Evolutionary conservation across 2,329 filamentous ascomycete genomes (phyloP).

Genomic region (Diaporthe velutina): DNA sequence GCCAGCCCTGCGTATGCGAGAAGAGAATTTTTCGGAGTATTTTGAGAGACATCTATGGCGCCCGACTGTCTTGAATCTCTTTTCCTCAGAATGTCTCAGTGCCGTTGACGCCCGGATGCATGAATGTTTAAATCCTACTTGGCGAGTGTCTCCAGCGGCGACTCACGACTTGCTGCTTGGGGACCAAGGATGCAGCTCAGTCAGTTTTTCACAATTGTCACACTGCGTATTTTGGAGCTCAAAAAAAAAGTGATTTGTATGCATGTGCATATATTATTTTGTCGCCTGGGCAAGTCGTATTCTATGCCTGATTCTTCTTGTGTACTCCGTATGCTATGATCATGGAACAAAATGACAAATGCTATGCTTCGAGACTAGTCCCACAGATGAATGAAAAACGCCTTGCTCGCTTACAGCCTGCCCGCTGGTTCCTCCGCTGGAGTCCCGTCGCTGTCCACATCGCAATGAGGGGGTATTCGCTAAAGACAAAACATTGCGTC

Average conservation of each 20-base stretch:
- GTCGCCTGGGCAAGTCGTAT: conserved; percentile 16
- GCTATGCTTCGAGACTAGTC: not conserved
- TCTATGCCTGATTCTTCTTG: conserved; percentile 1
- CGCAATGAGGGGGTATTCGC: conserved; percentile 27
- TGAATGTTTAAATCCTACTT: too few relatives aligned
- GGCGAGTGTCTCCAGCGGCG: not conserved
- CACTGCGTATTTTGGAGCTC: not conserved
- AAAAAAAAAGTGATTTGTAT: not conserved
- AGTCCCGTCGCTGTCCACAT: conserved; percentile 6
- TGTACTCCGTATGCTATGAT: conserved; percentile 18
- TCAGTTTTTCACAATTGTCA: not conserved
- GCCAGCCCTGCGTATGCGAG: not conserved
- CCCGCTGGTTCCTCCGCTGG: not conserved
- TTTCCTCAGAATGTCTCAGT: not conserved
- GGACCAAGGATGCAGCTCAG: not conserved
- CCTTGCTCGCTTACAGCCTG: conserved; percentile 19
- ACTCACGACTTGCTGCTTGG: not conserved
- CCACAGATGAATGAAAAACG: conserved; percentile 4
- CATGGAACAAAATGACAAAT: not conserved
- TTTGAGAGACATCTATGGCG: not conserved
- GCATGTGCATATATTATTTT: not conserved
- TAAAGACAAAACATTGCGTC: conserved; percentile 9
- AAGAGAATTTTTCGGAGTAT: not conserved
- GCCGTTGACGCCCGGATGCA: not conserved
- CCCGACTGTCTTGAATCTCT: not conserved